Evolutionary conservation across 176 grass and related monocot species (phyloP), one percentile per base, ranked within the genome.

Genomic region (Musa beccarii): DNA sequence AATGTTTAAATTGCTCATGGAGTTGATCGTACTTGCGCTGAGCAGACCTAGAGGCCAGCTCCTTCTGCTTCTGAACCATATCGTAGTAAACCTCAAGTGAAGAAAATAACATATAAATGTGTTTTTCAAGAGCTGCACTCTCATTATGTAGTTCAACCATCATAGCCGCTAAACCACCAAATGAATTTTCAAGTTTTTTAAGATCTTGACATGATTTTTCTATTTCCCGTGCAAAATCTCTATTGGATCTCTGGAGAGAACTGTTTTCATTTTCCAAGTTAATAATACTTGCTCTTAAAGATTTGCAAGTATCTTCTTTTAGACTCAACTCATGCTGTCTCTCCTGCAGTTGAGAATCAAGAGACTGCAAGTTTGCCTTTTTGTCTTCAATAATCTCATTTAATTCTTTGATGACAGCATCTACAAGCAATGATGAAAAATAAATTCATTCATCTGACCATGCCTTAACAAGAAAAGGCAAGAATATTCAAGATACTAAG

Each of bases 321-420:
- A 83, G 49, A 84, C 79, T 87, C 75, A 93, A 78, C 51, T 90
- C 86, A 54, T 85, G 61, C 64, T 93, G 84, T 84, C 89, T 80
- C 69, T 78, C 81, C 68, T 82, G 83, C 82, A 97, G 75, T 72
- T 77, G 94, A 61, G 84, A 87, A 52, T 93, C 82, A 62, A 86
- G 78, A 81, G 74, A 79, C 69, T 76, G 56, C 74, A 93, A 75
- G 26, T 75, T 71, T 54, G 24, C 52, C 73, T 87, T 80, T 53
- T 85, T 89, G 77, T 84, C 84, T 78, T 92, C 84, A 78, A 90
- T 51, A 62, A 82, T 84, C 68, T 72, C 84, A 76, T 87, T 84
- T 85, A 97, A 83, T 43, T 89, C 79, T 73, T 85, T 90, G 68
- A 93, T 87, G 76, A 83, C 75, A 77, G 77, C 86, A 87, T 93